These are phyloP conservation scores for Pyrenochaeta sp. DNA, from an alignment of 2,329 filamentous ascomycete species.

Conservation along the genomic window DNA sequence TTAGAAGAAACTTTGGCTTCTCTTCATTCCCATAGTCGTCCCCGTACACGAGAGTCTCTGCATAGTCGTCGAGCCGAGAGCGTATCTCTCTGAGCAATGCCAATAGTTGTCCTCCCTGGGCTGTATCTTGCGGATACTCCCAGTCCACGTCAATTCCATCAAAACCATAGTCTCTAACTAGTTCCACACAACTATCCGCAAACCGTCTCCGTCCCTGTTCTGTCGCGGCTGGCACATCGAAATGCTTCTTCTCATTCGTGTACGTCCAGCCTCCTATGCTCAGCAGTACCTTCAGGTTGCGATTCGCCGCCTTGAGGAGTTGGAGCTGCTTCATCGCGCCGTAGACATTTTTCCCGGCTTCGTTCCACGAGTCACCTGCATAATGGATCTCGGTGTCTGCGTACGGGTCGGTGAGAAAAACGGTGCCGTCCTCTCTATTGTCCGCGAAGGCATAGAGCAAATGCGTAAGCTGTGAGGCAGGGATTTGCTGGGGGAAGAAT, in stretches of 20 bases:
- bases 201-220: slow-evolving; percentile 70
- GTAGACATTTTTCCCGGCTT: slow-evolving; percentile 75
- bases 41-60: slow-evolving; percentile 37
- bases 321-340: slow-evolving; percentile 81
- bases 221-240: slow-evolving; percentile 72
- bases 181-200: slow-evolving; percentile 73
- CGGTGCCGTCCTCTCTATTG: slow-evolving; percentile 81
- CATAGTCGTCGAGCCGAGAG: slow-evolving; percentile 52
- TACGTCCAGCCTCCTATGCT: slow-evolving; percentile 87
- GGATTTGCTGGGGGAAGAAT: slow-evolving; percentile 85
- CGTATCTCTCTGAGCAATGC: slow-evolving; percentile 51
- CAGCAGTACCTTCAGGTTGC: slow-evolving; percentile 80
- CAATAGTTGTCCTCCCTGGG: slow-evolving; percentile 53
- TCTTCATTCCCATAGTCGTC: slow-evolving; percentile 16
- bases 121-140: slow-evolving; percentile 54
- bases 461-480: slow-evolving; percentile 83
- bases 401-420: slow-evolving; percentile 39
- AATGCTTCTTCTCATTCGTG: slow-evolving; percentile 69
- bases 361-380: slow-evolving; percentile 68
- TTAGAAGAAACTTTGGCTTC: slow-evolving; percentile 54
- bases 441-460: slow-evolving; percentile 93
- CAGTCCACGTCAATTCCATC: slow-evolving; percentile 60
- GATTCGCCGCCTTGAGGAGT: slow-evolving; percentile 77
- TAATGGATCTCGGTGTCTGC: slow-evolving; percentile 65
- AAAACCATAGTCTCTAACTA: slow-evolving; percentile 84